Base-by-base conservation (phyloP, 2,329 filamentous ascomycete species). In the Nemania bipapillata region DNA sequence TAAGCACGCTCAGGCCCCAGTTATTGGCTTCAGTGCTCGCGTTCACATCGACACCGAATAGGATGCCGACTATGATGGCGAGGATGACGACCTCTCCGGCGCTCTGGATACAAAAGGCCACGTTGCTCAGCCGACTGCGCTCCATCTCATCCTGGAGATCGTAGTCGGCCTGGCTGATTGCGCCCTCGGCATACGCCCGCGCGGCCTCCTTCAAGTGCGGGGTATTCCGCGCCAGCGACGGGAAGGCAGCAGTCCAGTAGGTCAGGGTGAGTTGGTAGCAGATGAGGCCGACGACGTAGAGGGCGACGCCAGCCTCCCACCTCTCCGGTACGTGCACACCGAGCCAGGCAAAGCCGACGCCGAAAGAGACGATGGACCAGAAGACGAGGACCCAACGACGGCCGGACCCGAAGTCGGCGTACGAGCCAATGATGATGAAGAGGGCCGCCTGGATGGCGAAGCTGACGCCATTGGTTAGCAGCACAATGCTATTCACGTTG, bases 281-380 rank as follows among this genome's bases (percentile, higher is more conserved):
- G 70, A 92, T 89, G 49, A 91, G 77, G 1, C 89, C 89, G 17
- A 91, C 85, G 63, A 91, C 89, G 76, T 92, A 92, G 17, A 92
- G 77, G 0, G 85, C 89, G 0, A 87, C 83, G 0, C 82, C 90
- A 8, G 84, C 80, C 55, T 85, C 82, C 90, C 90, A 92, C 75
- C 89, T 82, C 2, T 83, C 81, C 17, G 84, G 78, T 0, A 83
- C 85, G 66, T 91, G 87, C 0, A 92, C 88, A 22, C 88, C 89
- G 1, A 92, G 78, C 88, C 89, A 92, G 57, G 84, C 89, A 70
- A 91, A 91, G 1, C 89, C 90, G 69, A 90, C 85, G 37, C 79
- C 89, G 77, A 84, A 92, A 0, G 89, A 87, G 40, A 91, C 74
- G 7, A 89, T 71, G 2, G 88, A 90, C 70, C 89, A 83, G 8